Base-by-base conservation (phyloP, 1,139 yeast genomes). In the Eremothecium coryli region DNA sequence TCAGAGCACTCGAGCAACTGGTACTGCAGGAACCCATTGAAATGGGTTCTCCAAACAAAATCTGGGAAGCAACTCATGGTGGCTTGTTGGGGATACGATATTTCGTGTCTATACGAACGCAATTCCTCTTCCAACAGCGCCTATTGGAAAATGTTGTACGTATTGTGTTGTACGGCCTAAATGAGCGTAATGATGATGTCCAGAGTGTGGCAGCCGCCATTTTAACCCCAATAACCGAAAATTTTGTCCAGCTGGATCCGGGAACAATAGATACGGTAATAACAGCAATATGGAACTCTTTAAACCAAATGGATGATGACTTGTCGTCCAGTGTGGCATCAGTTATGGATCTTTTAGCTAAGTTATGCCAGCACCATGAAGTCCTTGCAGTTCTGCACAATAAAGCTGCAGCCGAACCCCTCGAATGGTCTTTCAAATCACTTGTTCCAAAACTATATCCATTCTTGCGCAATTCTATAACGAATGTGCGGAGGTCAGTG, bases 11-110 rank as follows among this genome's bases (percentile, higher is more conserved):
- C 37, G 72, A 76, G 39, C 69, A 72, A 33, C 65, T 93, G 38
- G 85, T 86, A 1, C 59, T 82, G 36, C 98, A 93, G 57, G 73
- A 78, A 32, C 66, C 71, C 5, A 63, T 61, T 31, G 42, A 56
- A 2, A 46, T 52, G 9, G 52, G 52, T 4, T 38, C 47, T 23
- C 57, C 57, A 17, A 52, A 45, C 37, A 56, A 50, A 32, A 43
- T 60, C 37, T 93, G 98, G 98, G 97, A 93, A 56, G 97, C 96
- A 1, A 84, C 93, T 40, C 98, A 93, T 64, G 98, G 98, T 44
- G 99, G 98, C 31, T 78, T 93, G 79, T 70, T 93, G 17, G 98
- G 98, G 0, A 66, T 93, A 36, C 67, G 95, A 39, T 93, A 93
- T 59, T 78, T 90, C 48, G 98, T 88, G 4, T 81, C 95, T 44